Conservation (phyloP, 305 asterid species). For the Solanum aculeatissimum region DNA sequence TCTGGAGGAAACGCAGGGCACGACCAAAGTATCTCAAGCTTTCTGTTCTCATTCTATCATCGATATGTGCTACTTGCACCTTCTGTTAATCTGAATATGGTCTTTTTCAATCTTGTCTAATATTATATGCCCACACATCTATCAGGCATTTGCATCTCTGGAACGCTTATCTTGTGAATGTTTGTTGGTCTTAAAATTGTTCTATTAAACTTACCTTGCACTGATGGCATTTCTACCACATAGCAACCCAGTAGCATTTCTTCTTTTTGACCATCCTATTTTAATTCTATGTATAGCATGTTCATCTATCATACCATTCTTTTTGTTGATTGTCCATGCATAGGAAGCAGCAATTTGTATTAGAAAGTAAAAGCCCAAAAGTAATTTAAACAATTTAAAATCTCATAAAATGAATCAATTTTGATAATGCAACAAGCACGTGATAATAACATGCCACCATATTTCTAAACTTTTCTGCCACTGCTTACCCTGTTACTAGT, state of each 20-base stretch:
- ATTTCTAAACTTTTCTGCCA: not conserved
- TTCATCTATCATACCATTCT: not conserved
- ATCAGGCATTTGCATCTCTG: not conserved
- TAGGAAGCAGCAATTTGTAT: not conserved
- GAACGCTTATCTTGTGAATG: not conserved
- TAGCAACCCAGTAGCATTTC: not conserved
- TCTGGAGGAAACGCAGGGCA: not conserved
- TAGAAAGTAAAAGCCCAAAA: not conserved
- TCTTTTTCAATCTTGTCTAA: not conserved
- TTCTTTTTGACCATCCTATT: not conserved
- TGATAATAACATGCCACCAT: not conserved
- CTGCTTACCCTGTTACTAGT: constrained; percentile 66
- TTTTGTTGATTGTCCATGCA: not conserved
- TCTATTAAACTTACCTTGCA: not conserved
- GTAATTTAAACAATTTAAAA: not conserved
- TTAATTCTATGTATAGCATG: not conserved
- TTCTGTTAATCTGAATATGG: not conserved
- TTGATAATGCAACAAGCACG: not conserved
- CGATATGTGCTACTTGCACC: not conserved
- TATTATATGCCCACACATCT: not conserved
- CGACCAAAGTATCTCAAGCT: not conserved
- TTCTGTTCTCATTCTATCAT: not conserved
- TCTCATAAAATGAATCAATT: not conserved
- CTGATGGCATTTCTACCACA: not conserved
- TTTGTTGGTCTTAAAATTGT: not conserved